These are phyloP conservation scores for Colletotrichum tamarilloi DNA, from an alignment of 2,329 filamentous ascomycete genomes.

Conservation along the genomic window DNA sequence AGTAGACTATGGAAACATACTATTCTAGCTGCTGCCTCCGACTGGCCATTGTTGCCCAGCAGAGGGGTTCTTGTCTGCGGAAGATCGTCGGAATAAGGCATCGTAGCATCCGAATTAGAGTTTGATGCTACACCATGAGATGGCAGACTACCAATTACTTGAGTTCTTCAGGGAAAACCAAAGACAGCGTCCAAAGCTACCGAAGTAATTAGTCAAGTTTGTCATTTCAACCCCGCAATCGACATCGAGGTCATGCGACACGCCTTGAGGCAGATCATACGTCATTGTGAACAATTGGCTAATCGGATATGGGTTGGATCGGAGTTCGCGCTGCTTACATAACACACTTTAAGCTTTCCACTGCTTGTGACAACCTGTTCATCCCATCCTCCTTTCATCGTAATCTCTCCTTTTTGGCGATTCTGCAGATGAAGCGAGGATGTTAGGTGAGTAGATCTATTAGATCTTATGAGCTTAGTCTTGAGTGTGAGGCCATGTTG, in stretches of 20 bases:
- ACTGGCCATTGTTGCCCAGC: background rate
- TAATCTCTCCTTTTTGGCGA: background rate
- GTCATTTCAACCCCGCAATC: slow-evolving; percentile 1
- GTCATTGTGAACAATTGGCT: background rate
- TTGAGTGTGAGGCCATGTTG: too few species aligned
- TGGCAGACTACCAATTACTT: rapidly evolving
- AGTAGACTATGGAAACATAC: background rate
- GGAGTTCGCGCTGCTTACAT: background rate
- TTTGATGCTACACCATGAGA: background rate
- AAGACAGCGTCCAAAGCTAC: too few species aligned
- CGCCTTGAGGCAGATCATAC: background rate
- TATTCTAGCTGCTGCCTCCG: background rate
- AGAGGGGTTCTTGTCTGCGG: background rate
- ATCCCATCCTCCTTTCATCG: background rate
- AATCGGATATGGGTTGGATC: background rate
- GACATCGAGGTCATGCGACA: background rate
- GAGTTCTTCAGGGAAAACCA: background rate
- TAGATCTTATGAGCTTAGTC: too few species aligned
- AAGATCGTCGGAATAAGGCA: background rate
- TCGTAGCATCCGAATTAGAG: background rate
- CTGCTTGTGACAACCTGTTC: background rate
- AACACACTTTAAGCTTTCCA: background rate
- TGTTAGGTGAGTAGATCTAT: too few species aligned
- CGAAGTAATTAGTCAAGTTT: background rate
- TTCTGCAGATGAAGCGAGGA: too few species aligned